These are phyloP conservation scores for Penicillium sp. DNA, from an alignment of 2,329 filamentous ascomycete species.

Conservation along the genomic window DNA sequence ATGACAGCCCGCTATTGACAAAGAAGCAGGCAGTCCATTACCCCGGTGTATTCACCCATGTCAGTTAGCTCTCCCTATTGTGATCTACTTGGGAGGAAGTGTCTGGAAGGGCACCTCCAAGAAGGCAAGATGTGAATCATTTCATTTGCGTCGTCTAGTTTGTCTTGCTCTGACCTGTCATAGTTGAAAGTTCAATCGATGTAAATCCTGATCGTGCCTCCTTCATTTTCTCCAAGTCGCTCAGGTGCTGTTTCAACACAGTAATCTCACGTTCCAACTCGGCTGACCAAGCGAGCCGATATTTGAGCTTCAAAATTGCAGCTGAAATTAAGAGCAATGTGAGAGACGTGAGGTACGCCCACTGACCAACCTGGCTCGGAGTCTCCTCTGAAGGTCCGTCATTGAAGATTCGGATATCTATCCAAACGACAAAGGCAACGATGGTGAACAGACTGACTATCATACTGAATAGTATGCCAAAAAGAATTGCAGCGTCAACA, in stretches of 20 bases:
- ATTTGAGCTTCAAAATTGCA: conserved; percentile 26
- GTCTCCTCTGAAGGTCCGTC: conserved; percentile 31
- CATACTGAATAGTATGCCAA: conserved; percentile 28
- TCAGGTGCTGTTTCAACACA: conserved; percentile 17
- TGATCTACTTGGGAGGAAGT: not conserved
- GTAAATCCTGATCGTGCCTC: conserved; percentile 1
- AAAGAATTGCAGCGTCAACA: conserved; percentile 16
- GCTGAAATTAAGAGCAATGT: conserved; percentile 31
- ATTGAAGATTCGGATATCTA: conserved; percentile 32
- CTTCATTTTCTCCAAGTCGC: conserved; percentile 11
- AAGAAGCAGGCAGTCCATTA: too few species aligned
- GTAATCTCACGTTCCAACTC: conserved; percentile 33
- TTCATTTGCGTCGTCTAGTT: not conserved
- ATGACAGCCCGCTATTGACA: too few species aligned
- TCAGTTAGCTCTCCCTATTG: not conserved
- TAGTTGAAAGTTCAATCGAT: not conserved
- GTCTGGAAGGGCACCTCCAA: too few species aligned
- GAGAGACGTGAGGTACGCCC: conserved; percentile 29
- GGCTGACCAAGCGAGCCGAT: conserved; percentile 23
- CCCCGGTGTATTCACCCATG: not conserved
- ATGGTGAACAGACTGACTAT: conserved; percentile 31
- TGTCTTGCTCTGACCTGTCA: not conserved
- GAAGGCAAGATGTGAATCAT: not conserved
- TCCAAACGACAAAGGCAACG: conserved; percentile 33
- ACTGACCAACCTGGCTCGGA: conserved; percentile 34